Percentiles rank a stretch among this genome's conserved stretches.
phyloP scores from a whole-genome alignment of 108 stramenopile species.

The Schizochytrium sp. region DNA sequence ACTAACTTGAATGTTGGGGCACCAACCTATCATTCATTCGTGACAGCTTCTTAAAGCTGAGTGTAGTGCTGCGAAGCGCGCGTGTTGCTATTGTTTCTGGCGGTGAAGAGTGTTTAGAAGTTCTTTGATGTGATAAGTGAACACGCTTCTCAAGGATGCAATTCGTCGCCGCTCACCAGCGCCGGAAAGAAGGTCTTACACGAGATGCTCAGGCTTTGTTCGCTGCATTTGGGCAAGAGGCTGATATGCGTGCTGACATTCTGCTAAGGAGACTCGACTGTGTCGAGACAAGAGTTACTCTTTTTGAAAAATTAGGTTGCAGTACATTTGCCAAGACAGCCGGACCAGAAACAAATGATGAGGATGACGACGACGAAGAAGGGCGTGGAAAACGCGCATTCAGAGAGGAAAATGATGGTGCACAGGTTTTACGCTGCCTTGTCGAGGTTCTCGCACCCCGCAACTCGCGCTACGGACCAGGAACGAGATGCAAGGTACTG shows the following conservation, averaged over 20 bases:
- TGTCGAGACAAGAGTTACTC: neutral
- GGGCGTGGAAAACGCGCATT: neutral
- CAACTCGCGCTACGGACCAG: neutral
- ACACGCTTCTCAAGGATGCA: neutral
- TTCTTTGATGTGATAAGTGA: too few relatives aligned
- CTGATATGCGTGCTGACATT: neutral
- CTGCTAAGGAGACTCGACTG: slow-evolving; percentile 11
- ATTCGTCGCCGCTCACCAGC: neutral
- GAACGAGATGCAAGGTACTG: neutral
- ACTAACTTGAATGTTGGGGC: too few relatives aligned
- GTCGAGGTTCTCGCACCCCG: neutral
- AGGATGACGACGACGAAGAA: neutral
- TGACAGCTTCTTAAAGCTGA: too few relatives aligned
- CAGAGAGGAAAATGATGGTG: neutral
- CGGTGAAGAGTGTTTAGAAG: too few relatives aligned
- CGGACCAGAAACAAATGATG: neutral
- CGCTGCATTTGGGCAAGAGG: neutral
- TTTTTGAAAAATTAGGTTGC: neutral
- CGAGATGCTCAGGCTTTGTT: neutral
- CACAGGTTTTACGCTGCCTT: neutral
- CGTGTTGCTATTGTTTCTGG: too few relatives aligned
- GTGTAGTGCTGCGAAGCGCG: too few relatives aligned
- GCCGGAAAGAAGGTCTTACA: neutral
- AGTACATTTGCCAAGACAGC: neutral
- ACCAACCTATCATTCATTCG: too few relatives aligned